Base-by-base conservation (phyloP, 2,329 filamentous ascomycete genomes). In the Podosphaera xanthii region DNA sequence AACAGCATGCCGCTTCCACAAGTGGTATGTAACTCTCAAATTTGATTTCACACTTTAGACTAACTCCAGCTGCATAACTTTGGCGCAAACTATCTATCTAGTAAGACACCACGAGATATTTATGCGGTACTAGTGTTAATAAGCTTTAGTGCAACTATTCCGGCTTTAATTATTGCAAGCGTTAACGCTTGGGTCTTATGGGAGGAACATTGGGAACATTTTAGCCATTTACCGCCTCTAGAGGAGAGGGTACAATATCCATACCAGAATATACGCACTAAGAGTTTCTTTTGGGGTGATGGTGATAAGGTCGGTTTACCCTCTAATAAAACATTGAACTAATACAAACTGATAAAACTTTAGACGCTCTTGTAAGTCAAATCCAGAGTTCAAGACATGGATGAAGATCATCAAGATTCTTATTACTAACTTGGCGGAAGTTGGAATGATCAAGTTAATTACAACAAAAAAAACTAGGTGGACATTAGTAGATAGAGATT, bases 191-290 rank as follows among this genome's bases (percentile, higher is more conserved):
- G 86, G 72, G 82, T 83, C 70, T 82, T 95, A 63, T 98, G 89
- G 88, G 83, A 81, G 69, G 87, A 94, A 76, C 92, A 98, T 75
- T 97, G 91, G 91, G 87, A 94, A 75, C 92, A 98, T 79, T 88
- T 85, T 81, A 75, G 73, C 58, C 91, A 97, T 76, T 75, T 87
- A 73, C 81, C 86, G 62, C 86, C 92, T 65, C 77, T 91, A 66
- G 88, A 94, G 77, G 92, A 98, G 76, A 85, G 87, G 70, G 75
- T 79, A 69, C 87, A 97, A 77, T 98, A 97, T 75, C 76, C 89
- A 61, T 98, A 94, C 82, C 87, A 94, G 81, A 98, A 98, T 80
- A 86, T 98, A 73, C 86, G 92, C 72, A 80, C 81, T 72, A 96
- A 92, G 84, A 96, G 95, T 81, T 98, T 75, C 79, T 83, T 81